Evolutionary conservation across 2,329 filamentous ascomycete species (phyloP).

Genomic region (Macroventuria anomochaeta): DNA sequence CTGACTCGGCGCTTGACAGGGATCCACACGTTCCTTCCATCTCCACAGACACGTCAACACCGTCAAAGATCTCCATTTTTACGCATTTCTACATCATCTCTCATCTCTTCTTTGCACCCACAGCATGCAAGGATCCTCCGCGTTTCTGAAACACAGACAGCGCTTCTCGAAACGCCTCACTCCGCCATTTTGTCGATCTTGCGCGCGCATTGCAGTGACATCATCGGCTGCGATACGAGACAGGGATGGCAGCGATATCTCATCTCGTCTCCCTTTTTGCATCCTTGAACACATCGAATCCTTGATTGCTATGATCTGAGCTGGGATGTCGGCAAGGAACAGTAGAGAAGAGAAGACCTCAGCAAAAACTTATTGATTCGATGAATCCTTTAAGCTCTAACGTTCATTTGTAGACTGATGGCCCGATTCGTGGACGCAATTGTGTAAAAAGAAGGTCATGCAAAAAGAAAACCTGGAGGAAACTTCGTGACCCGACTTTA

Average conservation of each 20-base stretch:
- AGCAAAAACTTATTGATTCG: conserved; percentile 12
- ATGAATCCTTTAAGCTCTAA: conserved; percentile 5
- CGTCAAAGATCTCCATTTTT: conserved; percentile 14
- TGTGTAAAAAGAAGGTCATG: not conserved
- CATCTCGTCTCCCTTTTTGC: conserved; percentile 4
- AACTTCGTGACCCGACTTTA: not conserved
- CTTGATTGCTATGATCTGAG: conserved; percentile 8
- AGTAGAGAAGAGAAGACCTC: not conserved
- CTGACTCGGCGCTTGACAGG: conserved; percentile 13
- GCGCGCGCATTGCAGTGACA: conserved; percentile 11
- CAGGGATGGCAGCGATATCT: conserved; percentile 8
- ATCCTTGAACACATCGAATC: conserved; percentile 4
- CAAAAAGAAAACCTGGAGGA: conserved; percentile 2
- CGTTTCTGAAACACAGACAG: conserved; percentile 1
- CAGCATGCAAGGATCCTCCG: not conserved
- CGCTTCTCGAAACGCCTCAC: conserved; percentile 3
- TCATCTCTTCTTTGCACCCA: not conserved
- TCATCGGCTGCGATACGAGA: not conserved
- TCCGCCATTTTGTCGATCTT: conserved; percentile 11
- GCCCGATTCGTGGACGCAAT: conserved; percentile 2
- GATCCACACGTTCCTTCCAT: not conserved
- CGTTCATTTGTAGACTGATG: not conserved
- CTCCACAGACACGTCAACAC: conserved; percentile 16
- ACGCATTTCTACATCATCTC: not conserved
- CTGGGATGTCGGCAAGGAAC: conserved; percentile 11